Evolutionary conservation across 345 rosid species (phyloP).

Genomic region (Citrus trifoliata): DNA sequence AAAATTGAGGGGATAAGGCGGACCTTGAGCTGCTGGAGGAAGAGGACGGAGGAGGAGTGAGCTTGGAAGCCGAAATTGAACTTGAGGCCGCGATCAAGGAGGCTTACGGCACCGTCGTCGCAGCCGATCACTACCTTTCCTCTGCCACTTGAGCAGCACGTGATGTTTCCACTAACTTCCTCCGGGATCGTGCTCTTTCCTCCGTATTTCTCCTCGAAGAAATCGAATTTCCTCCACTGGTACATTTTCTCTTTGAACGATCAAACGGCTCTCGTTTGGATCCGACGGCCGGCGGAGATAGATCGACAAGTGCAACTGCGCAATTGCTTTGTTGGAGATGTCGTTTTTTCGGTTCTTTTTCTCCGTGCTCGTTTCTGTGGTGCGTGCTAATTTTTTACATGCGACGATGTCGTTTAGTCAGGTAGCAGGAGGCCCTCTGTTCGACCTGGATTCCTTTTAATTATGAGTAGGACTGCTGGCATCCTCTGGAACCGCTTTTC

Average conservation of each 20-base stretch:
- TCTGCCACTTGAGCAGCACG: constrained; percentile 93
- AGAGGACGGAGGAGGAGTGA: constrained; percentile 76
- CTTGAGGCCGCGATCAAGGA: constrained; percentile 95
- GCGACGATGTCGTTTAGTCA: not conserved
- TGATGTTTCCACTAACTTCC: constrained; percentile 65
- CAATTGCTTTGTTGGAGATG: not conserved
- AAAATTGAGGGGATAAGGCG: not conserved
- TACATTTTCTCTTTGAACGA: constrained; percentile 41
- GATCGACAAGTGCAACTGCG: not conserved
- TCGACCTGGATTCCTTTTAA: too few species aligned
- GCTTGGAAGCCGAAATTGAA: constrained; percentile 85
- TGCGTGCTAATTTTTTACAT: not conserved
- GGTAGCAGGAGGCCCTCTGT: too few species aligned
- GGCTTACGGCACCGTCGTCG: constrained; percentile 73
- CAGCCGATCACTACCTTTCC: constrained; percentile 92
- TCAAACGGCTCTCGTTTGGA: not conserved
- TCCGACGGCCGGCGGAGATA: not conserved
- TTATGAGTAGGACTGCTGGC: too few species aligned
- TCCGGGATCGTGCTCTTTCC: constrained; percentile 77
- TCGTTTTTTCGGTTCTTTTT: not conserved
- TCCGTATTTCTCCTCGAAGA: constrained; percentile 95
- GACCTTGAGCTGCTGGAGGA: constrained; percentile 96
- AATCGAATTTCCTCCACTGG: constrained; percentile 97
- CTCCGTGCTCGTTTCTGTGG: not conserved
- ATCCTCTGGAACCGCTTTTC: too few species aligned